Base-by-base conservation (phyloP, 805 yeast species). In the Lachancea sp. region DNA sequence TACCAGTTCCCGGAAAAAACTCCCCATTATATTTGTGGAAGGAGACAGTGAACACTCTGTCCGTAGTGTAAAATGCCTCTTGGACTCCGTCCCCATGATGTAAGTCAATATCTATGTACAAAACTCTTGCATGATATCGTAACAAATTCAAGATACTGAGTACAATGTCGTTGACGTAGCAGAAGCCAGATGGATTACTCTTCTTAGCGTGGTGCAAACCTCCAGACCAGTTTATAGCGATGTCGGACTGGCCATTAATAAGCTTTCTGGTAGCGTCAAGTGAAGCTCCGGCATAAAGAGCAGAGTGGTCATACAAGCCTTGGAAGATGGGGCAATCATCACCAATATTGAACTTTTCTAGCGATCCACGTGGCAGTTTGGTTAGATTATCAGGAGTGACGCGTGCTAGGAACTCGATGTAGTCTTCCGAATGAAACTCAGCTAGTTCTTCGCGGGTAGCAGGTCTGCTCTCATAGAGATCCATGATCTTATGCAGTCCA, bases 371-470 rank as follows among this genome's bases (percentile, higher is more conserved):
- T 49, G 84, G 76, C 58, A 88, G 86, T 71, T 80, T 67, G 45
- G 87, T 94, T 62, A 87, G 71, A 59, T 87, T 89, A 60, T 89
- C 97, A 6, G 97, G 97, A 12, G 95, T 80, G 24, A 86, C 96
- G 42, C 96, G 71, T 35, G 88, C 80, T 47, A 89, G 67, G 58
- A 92, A 92, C 62, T 92, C 97, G 44, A 92, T 82, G 62, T 92
- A 92, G 63, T 92, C 98, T 63, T 92, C 97, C 2, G 97, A 87
- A 63, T 92, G 98, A 65, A 92, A 90, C 65, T 90, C 97, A 54
- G 95, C 83, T 96, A 92, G 87, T 58, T 92, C 98, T 64, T 90
- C 96, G 59, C 86, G 83, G 13, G 97, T 89, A 29, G 98, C 98
- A 1, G 97, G 96, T 63, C 88, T 89, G 31, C 97, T 97, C 37